Base-by-base conservation (phyloP, 1,284 basidiomycete species). In the Amylostereum areolatum region DNA sequence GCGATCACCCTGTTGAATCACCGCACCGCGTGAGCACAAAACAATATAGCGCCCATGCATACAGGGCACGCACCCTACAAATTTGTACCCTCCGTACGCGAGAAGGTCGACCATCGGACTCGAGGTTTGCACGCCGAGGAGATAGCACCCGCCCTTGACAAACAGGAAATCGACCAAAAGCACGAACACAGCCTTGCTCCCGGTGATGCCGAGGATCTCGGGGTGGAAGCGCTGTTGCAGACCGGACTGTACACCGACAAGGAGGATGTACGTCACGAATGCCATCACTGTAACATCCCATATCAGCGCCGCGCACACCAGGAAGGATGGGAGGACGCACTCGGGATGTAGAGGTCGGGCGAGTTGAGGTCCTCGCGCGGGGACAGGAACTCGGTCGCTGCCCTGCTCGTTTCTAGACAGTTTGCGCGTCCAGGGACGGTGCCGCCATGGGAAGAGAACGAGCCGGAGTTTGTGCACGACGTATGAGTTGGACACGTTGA, bases 401-500 rank as follows among this genome's bases (percentile, higher is more conserved):
- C 81, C 85, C 30, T 81, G 79, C 62, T 81, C 87, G 41, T 76
- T 70, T 45, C 85, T 75, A 37, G 71, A 72, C 11, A 83, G 67
- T 51, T 80, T 78, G 11, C 92, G 75, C 1, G 81, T 77, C 86
- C 90, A 92, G 1, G 89, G 85, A 53, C 79, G 83, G 63, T 99
- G 95, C 39, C 85, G 71, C 97, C 97, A 99, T 0, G 97, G 97
- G 60, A 97, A 98, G 39, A 98, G 73, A n/a, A 99, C 75, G 28
- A 99, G 74, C 12, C 82, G 81, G 3, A 99, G 73, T 66, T 99
- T 99, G 62, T 81, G 80, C 34, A 98, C 83, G 43, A 99, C 96
- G 64, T 99, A 99, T 2, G 85, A 88, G 66, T 97, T 98, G 25
- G 92, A 95, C 11, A 99, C 97, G 64, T 97, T 94, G 70, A 98